Evolutionary conservation across 1,139 yeast genomes (phyloP).

Genomic region (Debaryomyces subglobosus): DNA sequence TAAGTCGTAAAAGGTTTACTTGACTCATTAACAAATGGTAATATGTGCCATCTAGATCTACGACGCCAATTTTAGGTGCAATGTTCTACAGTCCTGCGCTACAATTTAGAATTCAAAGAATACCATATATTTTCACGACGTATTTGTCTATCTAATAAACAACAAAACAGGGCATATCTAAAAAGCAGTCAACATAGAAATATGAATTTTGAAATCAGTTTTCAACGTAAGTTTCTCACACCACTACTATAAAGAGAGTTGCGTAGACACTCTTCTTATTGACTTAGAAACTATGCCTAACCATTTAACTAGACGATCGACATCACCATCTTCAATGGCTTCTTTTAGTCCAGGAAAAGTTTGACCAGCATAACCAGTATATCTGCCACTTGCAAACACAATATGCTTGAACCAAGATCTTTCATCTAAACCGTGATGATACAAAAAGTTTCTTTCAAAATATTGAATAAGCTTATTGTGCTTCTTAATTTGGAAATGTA

Average conservation of each 20-base stretch:
- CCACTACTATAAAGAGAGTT: constrained; percentile 2
- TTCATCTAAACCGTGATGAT: constrained; percentile 60
- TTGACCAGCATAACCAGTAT: constrained; percentile 85
- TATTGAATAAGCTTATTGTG: constrained; percentile 51
- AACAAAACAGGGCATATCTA: background rate
- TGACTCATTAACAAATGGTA: too few relatives aligned
- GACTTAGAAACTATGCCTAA: constrained; percentile 49
- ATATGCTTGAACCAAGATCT: constrained; percentile 89
- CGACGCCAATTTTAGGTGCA: too few relatives aligned
- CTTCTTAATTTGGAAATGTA: constrained; percentile 34
- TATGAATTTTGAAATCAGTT: background rate
- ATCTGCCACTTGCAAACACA: constrained; percentile 81
- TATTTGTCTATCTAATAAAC: background rate
- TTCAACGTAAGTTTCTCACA: background rate
- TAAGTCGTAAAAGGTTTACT: too few relatives aligned
- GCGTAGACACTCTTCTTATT: constrained; percentile 30
- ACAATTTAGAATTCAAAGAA: background rate
- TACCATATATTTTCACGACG: background rate
- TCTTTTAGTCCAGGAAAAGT: constrained; percentile 79
- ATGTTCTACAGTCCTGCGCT: too few relatives aligned
- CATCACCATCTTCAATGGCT: constrained; percentile 71
- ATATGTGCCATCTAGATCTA: too few relatives aligned
- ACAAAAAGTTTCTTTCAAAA: constrained; percentile 69
- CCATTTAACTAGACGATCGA: constrained; percentile 58
- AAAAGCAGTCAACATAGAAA: background rate